These are phyloP conservation scores for Daldinia grandis DNA, from an alignment of 495 filamentous ascomycete species.

Conservation along the genomic window DNA sequence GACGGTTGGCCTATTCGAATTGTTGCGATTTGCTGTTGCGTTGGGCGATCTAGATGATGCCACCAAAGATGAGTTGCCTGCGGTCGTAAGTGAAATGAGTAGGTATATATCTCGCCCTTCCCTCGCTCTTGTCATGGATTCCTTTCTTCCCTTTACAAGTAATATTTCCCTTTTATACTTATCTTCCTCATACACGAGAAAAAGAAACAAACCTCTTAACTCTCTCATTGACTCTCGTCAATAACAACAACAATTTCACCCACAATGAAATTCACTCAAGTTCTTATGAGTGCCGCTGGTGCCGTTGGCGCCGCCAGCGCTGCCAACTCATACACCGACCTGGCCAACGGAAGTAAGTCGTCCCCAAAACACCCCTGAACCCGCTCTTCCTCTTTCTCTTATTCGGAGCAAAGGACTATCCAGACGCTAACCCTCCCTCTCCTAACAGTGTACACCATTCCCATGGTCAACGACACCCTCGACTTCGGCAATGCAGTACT, in stretches of 20 bases:
- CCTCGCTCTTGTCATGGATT: too few species aligned
- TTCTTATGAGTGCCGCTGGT: slow-evolving; percentile 9
- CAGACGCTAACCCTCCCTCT: not conserved
- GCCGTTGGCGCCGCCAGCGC: not conserved
- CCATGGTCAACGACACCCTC: slow-evolving; percentile 12
- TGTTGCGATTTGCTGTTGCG: too few species aligned
- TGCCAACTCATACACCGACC: not conserved
- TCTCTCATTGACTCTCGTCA: too few species aligned
- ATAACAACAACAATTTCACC: not conserved
- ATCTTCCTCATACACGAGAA: not conserved
- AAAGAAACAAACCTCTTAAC: not conserved
- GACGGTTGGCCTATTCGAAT: too few species aligned
- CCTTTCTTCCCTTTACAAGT: not conserved
- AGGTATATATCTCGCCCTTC: too few species aligned
- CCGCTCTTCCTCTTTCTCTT: not conserved
- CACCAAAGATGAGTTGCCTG: too few species aligned
- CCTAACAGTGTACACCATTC: slow-evolving; percentile 30
- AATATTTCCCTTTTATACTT: not conserved
- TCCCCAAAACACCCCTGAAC: not conserved
- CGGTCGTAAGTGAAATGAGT: too few species aligned
- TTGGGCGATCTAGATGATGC: too few species aligned
- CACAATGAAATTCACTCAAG: slow-evolving; percentile 26
- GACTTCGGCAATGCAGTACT: not conserved
- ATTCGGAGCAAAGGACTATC: not conserved
- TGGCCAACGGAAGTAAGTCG: slow-evolving; percentile 29